Evolutionary conservation across 2,329 filamentous ascomycete species (phyloP).

Genomic region (Hansfordia pulvinata): DNA sequence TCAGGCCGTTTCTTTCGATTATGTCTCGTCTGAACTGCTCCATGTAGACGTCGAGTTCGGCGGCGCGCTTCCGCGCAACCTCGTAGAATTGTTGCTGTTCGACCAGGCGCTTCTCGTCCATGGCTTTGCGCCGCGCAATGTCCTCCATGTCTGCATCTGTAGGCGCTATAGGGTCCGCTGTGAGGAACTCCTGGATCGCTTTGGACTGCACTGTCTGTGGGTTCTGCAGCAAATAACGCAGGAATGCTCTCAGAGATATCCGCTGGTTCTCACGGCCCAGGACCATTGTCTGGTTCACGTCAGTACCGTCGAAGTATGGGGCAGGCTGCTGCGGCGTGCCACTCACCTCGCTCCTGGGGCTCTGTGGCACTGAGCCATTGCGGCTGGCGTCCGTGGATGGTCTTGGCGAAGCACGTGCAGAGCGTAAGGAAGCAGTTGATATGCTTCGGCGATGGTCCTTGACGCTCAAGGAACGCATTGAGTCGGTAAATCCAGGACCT

Average conservation of each 20-base stretch:
- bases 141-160: conserved; percentile 77
- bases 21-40: conserved; percentile 67
- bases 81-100: conserved; percentile 95
- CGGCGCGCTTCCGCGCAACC: conserved; percentile 78
- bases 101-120: conserved; percentile 79
- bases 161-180: conserved; percentile 53
- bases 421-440: conserved; percentile 21
- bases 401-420: conserved; percentile 21
- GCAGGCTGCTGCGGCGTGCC: conserved; percentile 1
- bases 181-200: conserved; percentile 76
- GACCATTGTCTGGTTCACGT: conserved; percentile 30
- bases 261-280: conserved; percentile 82
- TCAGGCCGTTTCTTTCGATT: conserved; percentile 67
- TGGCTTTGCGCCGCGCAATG: conserved; percentile 61
- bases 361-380: conserved; percentile 14
- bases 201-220: conserved; percentile 71
- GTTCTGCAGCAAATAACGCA: conserved; percentile 78
- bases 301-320: neutral
- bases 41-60: conserved; percentile 95
- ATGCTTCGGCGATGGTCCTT: conserved; percentile 24
- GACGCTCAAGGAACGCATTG: conserved; percentile 27
- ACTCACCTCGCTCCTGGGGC: conserved; percentile 15
- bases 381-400: conserved; percentile 28
- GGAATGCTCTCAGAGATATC: conserved; percentile 78
- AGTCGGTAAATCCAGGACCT: conserved; percentile 15